Base-by-base conservation (phyloP, 2,329 filamentous ascomycete genomes). In the Exophiala alcalophila region DNA sequence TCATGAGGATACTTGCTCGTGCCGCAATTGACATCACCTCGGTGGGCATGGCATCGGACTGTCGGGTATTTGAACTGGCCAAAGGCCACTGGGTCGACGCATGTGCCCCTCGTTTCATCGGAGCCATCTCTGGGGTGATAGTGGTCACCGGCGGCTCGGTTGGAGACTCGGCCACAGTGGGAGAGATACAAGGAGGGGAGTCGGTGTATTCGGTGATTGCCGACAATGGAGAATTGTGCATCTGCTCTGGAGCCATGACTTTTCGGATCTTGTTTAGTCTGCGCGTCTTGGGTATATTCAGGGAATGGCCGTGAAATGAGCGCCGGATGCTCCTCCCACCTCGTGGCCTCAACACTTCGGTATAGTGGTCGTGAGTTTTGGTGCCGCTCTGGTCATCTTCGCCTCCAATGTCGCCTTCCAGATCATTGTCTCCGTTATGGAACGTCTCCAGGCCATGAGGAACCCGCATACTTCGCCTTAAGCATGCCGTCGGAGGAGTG, bases 221-320 rank as follows among this genome's bases (percentile, higher is more conserved):
- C 15, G 56, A 58, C 23, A 66, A 44, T 1, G 63, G 60, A 16
- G 53, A 48, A 4, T 43, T 36, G 20, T 58, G 59, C 14, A 66
- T 57, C 8, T 59, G 62, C 16, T 57, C 59, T 35, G 59, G 44
- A 4, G 58, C 58, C 16, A 52, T 52, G 11, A 55, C 55, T 30
- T 59, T 60, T 18, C 55, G 47, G 2, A 56, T 54, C 12, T 49
- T 58, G 39, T 57, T 59, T 25, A 59, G 52, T 30, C 59, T 57
- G 24, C 59, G 61, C 11, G 63, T 65, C 31, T 59, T 57, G 23
- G 65, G 59, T 25, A 59, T 60, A 16, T 60, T 59, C 8, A 67
- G 53, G 2, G 64, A 62, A 27, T 59, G 53, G 24, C 62, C 59
- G 14, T 61, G 47, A 8, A 63, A 62, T n/a, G 40, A 41, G 8